Evolutionary conservation across 495 filamentous ascomycete species (phyloP), one percentile per base, ranked within the genome.

Genomic region (Parachaetomium inaequale): DNA sequence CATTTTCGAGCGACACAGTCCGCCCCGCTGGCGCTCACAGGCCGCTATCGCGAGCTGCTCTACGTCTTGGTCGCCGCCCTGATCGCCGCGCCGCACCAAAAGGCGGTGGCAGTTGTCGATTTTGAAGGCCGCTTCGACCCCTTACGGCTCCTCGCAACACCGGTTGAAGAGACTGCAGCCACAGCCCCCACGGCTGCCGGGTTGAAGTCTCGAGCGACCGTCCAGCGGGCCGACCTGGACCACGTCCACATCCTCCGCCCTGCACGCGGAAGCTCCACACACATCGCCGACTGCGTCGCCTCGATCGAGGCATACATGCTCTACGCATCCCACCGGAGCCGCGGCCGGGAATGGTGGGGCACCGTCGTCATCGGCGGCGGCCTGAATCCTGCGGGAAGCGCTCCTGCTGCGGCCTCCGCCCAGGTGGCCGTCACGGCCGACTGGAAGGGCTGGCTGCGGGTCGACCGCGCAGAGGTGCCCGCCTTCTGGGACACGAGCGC

Each of bases 61-160:
- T 87, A 90, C 68, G 67, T 89, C 7, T 74, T 87, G 5, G 75
- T 86, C 11, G 73, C 80, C 3, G 81, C 84, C 0, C 74, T 89
- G 14, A 75, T 94, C 10, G 82, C 87, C 2, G 43, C 74, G 2
- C 70, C 71, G 3, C 78, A 82, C 31, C 70, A 74, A 26, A 81
- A 83, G 19, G 80, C 89, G 2, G 80, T 93, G 3, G 79, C 88
- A 4, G 75, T 92, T 31, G 68, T 96, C 26, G 92, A 96, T 65
- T 78, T 86, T 0, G 86, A 90, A 46, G 79, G 80, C 43, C 81
- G 81, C 0, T 92, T 96, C 63, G 83, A 87, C 32, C 77, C 85
- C 12, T 70, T 80, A 15, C 80, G 85, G 12, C 78, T 94, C 5
- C 61, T 73, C 2, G 40, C 64, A 6, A 58, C 67, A 7, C 59